phyloP scores from a whole-genome alignment of 495 filamentous ascomycete species.

The Hyaloscypha hepaticicola region DNA sequence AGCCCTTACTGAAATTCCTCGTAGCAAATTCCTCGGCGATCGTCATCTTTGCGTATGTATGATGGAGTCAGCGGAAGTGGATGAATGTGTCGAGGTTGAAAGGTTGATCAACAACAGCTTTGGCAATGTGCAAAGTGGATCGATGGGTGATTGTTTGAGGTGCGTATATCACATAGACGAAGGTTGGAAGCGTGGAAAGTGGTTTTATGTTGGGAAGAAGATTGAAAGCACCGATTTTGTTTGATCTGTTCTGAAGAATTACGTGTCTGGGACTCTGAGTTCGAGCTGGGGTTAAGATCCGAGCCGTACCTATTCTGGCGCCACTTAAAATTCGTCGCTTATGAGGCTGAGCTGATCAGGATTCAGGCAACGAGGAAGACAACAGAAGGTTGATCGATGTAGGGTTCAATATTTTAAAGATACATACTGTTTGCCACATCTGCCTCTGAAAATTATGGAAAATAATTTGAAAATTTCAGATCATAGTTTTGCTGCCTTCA shows the following conservation, averaged over 20 bases:
- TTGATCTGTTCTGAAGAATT: slow-evolving; percentile 5
- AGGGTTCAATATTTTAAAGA: neutral
- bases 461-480: too few species aligned
- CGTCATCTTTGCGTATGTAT: slow-evolving; percentile 29
- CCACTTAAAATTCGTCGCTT: neutral
- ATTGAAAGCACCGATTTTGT: slow-evolving; percentile 7
- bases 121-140: neutral
- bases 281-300: slow-evolving; percentile 5
- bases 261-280: slow-evolving; percentile 5
- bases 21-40: slow-evolving; percentile 76
- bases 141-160: neutral
- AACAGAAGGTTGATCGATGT: neutral
- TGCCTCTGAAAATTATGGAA: neutral
- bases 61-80: slow-evolving; percentile 15
- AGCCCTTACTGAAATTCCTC: slow-evolving; percentile 92
- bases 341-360: slow-evolving; percentile 9
- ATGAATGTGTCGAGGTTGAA: slow-evolving; percentile 9
- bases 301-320: neutral
- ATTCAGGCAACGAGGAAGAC: slow-evolving; percentile 4
- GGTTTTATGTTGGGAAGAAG: slow-evolving; percentile 11
- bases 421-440: neutral
- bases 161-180: slow-evolving; percentile 6
- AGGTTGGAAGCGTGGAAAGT: neutral
- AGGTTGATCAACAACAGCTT: slow-evolving; percentile 5
- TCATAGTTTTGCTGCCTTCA: too few species aligned